A percentile compares a stretch with the other conserved stretches of the same genome.
Evolutionary conservation across 352 stramenopile species (phyloP).

Genomic region (Globisporangium abappressorium): DNA sequence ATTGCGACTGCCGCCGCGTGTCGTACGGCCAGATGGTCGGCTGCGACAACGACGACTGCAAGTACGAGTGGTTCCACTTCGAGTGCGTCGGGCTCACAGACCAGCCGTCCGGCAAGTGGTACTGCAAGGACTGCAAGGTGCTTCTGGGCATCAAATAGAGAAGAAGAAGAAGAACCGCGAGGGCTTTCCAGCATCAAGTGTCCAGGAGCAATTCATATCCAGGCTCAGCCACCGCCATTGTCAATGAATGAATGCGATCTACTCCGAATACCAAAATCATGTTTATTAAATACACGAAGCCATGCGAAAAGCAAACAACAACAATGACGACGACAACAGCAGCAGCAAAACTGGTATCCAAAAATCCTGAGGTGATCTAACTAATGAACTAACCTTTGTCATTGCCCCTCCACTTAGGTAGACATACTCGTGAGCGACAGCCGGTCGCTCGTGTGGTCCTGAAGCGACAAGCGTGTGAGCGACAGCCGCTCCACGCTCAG

Average conservation of each 20-base stretch:
- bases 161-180: too few species aligned
- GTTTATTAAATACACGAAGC: conserved; percentile 17
- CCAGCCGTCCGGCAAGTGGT: conserved; percentile 80
- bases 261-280: background rate
- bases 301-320: background rate
- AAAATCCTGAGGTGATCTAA: background rate
- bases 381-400: background rate
- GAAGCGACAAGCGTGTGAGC: conserved; percentile 17
- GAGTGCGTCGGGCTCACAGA: conserved; percentile 85
- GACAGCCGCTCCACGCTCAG: conserved; percentile 8
- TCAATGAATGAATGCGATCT: too few species aligned
- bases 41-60: conserved; percentile 92
- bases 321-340: background rate
- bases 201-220: background rate
- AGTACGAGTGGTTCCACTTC: conserved; percentile 93
- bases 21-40: conserved; percentile 92
- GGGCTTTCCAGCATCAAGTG: background rate
- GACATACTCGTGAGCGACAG: background rate
- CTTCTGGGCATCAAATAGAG: conserved; percentile 64
- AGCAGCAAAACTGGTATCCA: background rate
- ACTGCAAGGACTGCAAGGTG: conserved; percentile 77
- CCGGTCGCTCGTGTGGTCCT: conserved; percentile 13
- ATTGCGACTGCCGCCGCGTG: conserved; percentile 83
- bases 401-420: background rate
- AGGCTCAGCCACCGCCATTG: background rate